Percentiles rank a stretch among this genome's conserved stretches.
Conservation (phyloP, 345 rosid species). For the Theobroma cacao region DNA sequence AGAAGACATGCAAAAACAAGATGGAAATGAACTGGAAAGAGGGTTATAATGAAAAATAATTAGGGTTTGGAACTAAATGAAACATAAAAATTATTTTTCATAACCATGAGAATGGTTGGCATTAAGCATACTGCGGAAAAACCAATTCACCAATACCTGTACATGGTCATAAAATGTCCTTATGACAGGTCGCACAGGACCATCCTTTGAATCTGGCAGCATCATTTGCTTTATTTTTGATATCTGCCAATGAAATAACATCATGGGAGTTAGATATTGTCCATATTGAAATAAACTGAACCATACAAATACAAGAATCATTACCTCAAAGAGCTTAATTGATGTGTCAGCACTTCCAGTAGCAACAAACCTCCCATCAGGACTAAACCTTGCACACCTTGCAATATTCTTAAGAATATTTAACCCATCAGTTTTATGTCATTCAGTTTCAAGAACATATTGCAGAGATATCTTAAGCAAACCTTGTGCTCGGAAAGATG, state of each 20-base stretch:
- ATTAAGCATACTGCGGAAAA: neutral
- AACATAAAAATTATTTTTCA: neutral
- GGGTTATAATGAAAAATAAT: neutral
- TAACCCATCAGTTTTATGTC: conserved; percentile 15
- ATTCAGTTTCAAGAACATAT: neutral
- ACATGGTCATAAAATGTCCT: conserved; percentile 83
- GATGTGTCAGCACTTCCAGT: conserved; percentile 89
- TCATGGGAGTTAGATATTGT: neutral
- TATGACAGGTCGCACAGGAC: conserved; percentile 64
- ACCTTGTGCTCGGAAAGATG: conserved; percentile 14
- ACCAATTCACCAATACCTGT: conserved; percentile 39
- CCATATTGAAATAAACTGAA: neutral
- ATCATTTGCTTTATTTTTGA: conserved; percentile 85
- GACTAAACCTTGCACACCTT: conserved; percentile 87
- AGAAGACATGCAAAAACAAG: neutral
- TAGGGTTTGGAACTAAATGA: neutral
- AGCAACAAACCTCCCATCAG: conserved; percentile 80
- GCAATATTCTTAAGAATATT: conserved; percentile 57
- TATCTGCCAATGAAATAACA: conserved; percentile 35
- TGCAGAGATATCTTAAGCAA: neutral
- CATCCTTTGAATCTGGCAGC: conserved; percentile 61
- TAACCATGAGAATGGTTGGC: neutral
- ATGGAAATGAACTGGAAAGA: neutral
- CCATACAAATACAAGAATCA: neutral
- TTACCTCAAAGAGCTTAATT: conserved; percentile 85